Evolutionary conservation across 2,329 filamentous ascomycete species (phyloP), one percentile per base, ranked within the genome.

Genomic region (Pestalotiopsis sp.): DNA sequence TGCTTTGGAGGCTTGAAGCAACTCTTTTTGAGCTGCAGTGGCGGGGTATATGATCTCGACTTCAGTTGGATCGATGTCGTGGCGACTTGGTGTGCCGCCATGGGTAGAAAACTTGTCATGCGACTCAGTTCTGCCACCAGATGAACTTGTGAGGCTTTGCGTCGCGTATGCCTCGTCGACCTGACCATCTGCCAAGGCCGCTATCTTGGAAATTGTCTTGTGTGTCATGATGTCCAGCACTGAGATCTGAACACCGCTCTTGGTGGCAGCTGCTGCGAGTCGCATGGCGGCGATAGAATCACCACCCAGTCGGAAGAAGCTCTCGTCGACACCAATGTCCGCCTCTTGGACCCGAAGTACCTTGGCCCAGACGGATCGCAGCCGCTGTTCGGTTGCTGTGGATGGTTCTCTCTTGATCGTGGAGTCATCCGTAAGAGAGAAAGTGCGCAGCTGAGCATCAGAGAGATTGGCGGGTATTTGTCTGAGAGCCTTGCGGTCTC

Each of bases 91-190:
- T 14, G 63, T 65, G 12, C 62, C 67, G 36, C 49, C 61, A 17
- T 65, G 57, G 31, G 58, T 38, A 3, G 62, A 61, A 23, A 58
- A 36, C 23, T 65, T 65, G 49, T 58, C 56, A 4, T 23, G 25
- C 52, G 20, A 23, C 3, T 68, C 67, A 31, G 61, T 65, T 6
- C 49, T 40, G 1, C 36, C 7, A 31, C 63, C 67, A n/a, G 67
- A 68, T n/a, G 59, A 62, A 52, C 67, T 68, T 11, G 67, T 68
- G 4, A 68, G 49, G 9, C 67, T 68, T 38, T 68, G 67, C 7
- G 67, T 68, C 11, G 67, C 67, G 40, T 68, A 68, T 6, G 67
- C 67, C 31, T 68, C 67, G 3, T 68, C 67, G 11, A 68, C 61
- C 56, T 65, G 64, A 23, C 25, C 41, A 7, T 68, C 67, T 5